phyloP scores from a whole-genome alignment of 2,329 filamentous ascomycete species.

The Paracamarosporium sp. region DNA sequence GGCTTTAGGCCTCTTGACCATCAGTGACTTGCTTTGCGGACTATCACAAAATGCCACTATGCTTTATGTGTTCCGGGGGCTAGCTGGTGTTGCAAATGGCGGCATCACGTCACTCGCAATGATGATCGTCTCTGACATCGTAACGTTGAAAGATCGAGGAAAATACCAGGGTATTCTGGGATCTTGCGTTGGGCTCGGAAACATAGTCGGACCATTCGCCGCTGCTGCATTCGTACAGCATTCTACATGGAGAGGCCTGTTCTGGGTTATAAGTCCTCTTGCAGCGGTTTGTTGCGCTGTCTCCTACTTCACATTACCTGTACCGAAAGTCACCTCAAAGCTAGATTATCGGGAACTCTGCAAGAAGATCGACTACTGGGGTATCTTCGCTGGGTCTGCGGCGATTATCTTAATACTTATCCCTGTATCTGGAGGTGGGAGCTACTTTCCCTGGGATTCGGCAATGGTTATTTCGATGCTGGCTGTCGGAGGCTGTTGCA shows the following conservation, averaged over 20 bases:
- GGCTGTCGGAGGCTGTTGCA: slow-evolving; percentile 54
- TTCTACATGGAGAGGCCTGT: slow-evolving; percentile 28
- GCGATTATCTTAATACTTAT: slow-evolving; percentile 68
- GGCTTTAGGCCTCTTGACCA: slow-evolving; percentile 59
- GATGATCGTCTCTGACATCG: slow-evolving; percentile 48
- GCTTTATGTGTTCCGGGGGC: slow-evolving; percentile 67
- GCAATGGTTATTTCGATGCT: slow-evolving; percentile 68
- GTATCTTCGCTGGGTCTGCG: slow-evolving; percentile 61
- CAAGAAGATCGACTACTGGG: slow-evolving; percentile 65
- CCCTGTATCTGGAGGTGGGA: slow-evolving; percentile 46
- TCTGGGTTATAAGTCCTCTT: slow-evolving; percentile 28
- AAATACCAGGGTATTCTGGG: slow-evolving; percentile 46
- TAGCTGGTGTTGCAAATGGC: slow-evolving; percentile 9
- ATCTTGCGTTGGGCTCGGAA: slow-evolving; percentile 30
- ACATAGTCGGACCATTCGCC: slow-evolving; percentile 32
- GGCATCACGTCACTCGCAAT: slow-evolving; percentile 50
- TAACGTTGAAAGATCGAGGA: slow-evolving; percentile 44
- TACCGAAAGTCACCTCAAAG: slow-evolving; percentile 57
- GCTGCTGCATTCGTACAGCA: slow-evolving; percentile 28
- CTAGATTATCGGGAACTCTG: slow-evolving; percentile 57
- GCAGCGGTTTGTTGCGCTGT: slow-evolving; percentile 17
- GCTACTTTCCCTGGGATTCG: slow-evolving; percentile 63
- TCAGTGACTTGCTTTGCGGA: slow-evolving; percentile 67
- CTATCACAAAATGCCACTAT: slow-evolving; percentile 62
- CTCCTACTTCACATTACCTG: slow-evolving; percentile 24